Evolutionary conservation across 2,329 filamentous ascomycete genomes (phyloP), one percentile per base, ranked within the genome.

Genomic region (Dissoconium aciculare): DNA sequence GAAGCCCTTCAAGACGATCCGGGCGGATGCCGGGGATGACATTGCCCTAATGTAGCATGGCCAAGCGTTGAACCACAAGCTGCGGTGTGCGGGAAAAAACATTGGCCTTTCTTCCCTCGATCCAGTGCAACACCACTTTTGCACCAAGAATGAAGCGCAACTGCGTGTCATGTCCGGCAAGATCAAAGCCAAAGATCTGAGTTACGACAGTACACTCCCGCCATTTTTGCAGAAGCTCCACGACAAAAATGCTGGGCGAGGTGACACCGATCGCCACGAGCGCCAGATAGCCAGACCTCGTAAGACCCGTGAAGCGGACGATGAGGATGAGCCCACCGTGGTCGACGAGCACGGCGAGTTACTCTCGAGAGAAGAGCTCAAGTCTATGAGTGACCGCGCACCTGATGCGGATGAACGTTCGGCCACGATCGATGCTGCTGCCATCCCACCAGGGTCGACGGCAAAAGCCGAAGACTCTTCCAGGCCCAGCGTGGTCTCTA

Each of bases 261-360:
- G 55, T 29, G 54, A 60, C 16, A 30, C 54, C 30, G 57, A 56
- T 35, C 56, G 58, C 27, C 61, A 62, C 47, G 62, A 62, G 38
- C 51, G 52, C 4, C 54, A 53, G 6, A 44, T 60, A 13, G 55
- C 59, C 8, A 55, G 62, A 30, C 61, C 60, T 27, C 62, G 56
- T 43, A 68, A 46, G 45, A 53, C 39, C 11, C 69, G 60, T 36
- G 73, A 76, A 42, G 74, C 75, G 24, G 73, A 83, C 37, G 78
- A 77, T 9, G 80, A 87, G 43, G 80, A 87, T 51, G 75, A 66
- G 29, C 81, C 81, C 0, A 64, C 82, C 0, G 71, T 89, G 3
- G 70, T 87, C 42, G 79, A 83, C 49, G 63, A 68, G 4, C 78
- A 72, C 29, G 77, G 81, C 32, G 66, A 75, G 16, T 66, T 76